Evolutionary conservation across 192 early-diverging fungal genomes (phyloP).

Genomic region (Rhizophlyctis rosea): DNA sequence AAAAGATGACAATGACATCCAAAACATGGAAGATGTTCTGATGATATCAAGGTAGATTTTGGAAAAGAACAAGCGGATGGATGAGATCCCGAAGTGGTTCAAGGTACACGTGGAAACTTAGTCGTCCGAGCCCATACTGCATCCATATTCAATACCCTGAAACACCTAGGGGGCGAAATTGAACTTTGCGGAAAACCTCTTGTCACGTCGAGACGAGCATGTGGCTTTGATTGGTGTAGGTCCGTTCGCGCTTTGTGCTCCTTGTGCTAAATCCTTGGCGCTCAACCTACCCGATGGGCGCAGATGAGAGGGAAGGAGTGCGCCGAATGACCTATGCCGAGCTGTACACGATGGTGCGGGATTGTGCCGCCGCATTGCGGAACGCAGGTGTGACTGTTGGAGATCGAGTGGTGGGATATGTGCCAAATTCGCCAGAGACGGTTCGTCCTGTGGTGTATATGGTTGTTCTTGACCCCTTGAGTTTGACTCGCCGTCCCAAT

Average conservation of each 20-base stretch:
- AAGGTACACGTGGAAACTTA: conserved; percentile 17
- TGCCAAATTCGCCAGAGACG: conserved; percentile 83
- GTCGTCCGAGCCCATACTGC: neutral
- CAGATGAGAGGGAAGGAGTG: too few species aligned
- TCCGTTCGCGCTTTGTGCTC: neutral
- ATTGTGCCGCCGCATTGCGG: conserved; percentile 71
- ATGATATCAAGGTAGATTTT: conserved; percentile 48
- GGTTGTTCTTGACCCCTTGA: too few species aligned
- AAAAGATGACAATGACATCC: neutral
- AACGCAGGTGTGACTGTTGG: conserved; percentile 66
- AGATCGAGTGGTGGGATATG: conserved; percentile 85
- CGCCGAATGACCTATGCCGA: conserved; percentile 70
- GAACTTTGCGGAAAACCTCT: conserved; percentile 91
- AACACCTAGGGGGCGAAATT: conserved; percentile 56
- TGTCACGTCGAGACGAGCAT: conserved; percentile 51
- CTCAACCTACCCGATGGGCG: conserved; percentile 33
- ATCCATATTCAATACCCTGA: neutral
- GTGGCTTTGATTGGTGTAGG: conserved; percentile 37
- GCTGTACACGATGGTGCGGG: conserved; percentile 66
- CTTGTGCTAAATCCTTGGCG: neutral
- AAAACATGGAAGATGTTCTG: neutral
- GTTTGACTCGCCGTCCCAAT: too few species aligned
- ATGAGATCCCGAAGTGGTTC: conserved; percentile 90
- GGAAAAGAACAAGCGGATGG: conserved; percentile 72
- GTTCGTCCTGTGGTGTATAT: conserved; percentile 24